phyloP scores from a whole-genome alignment of 225 moss, liverwort and hornwort species.

The Climacium dendroides region DNA sequence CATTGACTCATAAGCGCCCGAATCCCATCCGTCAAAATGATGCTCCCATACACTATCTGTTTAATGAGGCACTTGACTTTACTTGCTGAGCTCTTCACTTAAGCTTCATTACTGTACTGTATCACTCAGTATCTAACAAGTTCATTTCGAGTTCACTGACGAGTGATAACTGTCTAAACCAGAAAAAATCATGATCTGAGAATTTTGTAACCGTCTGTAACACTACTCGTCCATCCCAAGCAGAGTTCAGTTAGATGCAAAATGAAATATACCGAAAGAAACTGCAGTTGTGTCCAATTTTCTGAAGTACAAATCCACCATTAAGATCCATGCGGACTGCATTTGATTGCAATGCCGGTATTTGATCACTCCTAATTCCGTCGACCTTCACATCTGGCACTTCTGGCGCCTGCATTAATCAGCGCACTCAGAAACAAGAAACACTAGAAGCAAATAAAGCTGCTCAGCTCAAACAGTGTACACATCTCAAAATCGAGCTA shows the following conservation, averaged over 20 bases:
- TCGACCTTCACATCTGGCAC: conserved; percentile 56
- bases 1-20: background rate
- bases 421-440: background rate
- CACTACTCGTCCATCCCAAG: background rate
- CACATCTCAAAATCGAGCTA: background rate
- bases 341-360: conserved; percentile 41
- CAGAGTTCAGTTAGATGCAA: background rate
- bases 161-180: background rate
- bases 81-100: background rate
- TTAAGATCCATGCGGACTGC: conserved; percentile 61
- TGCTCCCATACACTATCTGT: background rate
- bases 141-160: background rate
- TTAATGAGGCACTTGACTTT: background rate
- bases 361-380: conserved; percentile 49
- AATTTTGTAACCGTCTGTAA: background rate
- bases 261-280: conserved; percentile 54
- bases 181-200: background rate
- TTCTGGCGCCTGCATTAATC: conserved; percentile 52
- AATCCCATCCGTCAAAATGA: background rate
- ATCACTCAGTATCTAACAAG: background rate
- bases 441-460: background rate
- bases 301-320: conserved; percentile 89
- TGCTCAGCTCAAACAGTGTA: background rate
- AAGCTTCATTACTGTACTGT: background rate
- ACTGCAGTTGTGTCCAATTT: conserved; percentile 41